phyloP scores from a whole-genome alignment of 805 yeast genomes.

The Candida awuae region DNA sequence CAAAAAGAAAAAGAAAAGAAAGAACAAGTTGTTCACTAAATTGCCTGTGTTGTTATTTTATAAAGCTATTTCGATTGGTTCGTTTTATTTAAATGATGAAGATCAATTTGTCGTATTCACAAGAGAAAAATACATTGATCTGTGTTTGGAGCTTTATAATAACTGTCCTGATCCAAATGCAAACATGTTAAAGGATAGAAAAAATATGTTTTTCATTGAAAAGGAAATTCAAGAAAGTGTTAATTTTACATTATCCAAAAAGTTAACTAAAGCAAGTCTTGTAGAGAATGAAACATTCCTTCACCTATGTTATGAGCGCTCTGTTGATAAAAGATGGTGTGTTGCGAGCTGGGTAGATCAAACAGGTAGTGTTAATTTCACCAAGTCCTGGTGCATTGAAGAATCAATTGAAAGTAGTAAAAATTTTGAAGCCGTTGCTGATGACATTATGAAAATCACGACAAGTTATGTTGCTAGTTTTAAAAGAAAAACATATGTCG shows the following conservation, averaged over 20 bases:
- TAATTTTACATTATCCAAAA: constrained; percentile 35
- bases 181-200: constrained; percentile 21
- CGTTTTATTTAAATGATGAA: constrained; percentile 30
- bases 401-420: constrained; percentile 22
- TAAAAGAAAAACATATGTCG: constrained; percentile 52
- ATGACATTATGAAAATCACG: constrained; percentile 60
- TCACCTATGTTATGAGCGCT: constrained; percentile 80
- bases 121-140: constrained; percentile 30
- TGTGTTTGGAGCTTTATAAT: constrained; percentile 52
- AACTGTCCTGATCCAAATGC: constrained; percentile 34
- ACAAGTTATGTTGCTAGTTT: constrained; percentile 31
- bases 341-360: constrained; percentile 89
- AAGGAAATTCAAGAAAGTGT: constrained; percentile 36
- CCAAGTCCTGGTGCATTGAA: constrained; percentile 54
- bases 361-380: constrained; percentile 48
- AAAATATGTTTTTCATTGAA: constrained; percentile 32
- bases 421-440: constrained; percentile 49
- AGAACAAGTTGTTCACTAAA: constrained; percentile 9
- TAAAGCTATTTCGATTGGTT: constrained; percentile 37
- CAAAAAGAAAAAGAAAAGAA: constrained; percentile 21
- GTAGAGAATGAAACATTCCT: constrained; percentile 65
- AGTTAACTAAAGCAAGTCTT: constrained; percentile 30
- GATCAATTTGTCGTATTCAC: constrained; percentile 27
- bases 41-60: constrained; percentile 20
- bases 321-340: constrained; percentile 76